Conservation (phyloP, 2,329 filamentous ascomycete genomes). For the Scorias spongiosa region DNA sequence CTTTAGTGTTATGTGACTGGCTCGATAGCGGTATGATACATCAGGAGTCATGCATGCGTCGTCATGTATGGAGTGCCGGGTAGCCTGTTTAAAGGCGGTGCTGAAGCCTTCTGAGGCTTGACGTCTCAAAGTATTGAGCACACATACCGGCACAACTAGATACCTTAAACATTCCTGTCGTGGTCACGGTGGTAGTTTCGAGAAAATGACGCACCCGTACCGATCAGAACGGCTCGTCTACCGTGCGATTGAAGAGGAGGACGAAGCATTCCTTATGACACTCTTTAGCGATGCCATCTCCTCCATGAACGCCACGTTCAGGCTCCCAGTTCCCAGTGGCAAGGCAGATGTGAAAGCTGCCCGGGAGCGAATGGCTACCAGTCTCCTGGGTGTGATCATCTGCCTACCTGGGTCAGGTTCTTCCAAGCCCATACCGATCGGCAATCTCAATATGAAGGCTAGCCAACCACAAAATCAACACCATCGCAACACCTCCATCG, state of each 20-base stretch:
- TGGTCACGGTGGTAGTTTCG: no score
- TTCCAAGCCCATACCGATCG: conserved; percentile 17
- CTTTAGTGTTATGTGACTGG: no score
- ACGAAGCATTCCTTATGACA: conserved; percentile 15
- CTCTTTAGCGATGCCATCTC: conserved; percentile 5
- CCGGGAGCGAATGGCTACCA: conserved; percentile 15
- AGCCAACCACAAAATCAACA: conserved; percentile 14
- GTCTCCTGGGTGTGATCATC: conserved; percentile 23
- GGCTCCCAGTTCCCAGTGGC: conserved; percentile 18
- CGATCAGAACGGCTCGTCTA: conserved; percentile 24
- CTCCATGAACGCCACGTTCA: conserved; percentile 3
- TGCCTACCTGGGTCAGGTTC: conserved; percentile 17
- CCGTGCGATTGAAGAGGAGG: conserved; percentile 21
- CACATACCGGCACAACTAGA: no score
- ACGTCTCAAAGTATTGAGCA: no score
- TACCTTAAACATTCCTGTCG: no score
- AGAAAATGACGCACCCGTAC: conserved; percentile 16
- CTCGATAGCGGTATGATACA: no score
- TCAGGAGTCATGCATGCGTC: no score
- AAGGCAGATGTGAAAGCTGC: conserved; percentile 15
- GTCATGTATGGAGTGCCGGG: no score
- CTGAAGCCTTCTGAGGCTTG: no score
- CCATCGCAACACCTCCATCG: conserved; percentile 29
- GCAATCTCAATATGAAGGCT: conserved; percentile 18
- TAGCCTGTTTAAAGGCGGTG: no score